Evolutionary conservation across 2,329 filamentous ascomycete species (phyloP).

Genomic region (Microcera coccophila): DNA sequence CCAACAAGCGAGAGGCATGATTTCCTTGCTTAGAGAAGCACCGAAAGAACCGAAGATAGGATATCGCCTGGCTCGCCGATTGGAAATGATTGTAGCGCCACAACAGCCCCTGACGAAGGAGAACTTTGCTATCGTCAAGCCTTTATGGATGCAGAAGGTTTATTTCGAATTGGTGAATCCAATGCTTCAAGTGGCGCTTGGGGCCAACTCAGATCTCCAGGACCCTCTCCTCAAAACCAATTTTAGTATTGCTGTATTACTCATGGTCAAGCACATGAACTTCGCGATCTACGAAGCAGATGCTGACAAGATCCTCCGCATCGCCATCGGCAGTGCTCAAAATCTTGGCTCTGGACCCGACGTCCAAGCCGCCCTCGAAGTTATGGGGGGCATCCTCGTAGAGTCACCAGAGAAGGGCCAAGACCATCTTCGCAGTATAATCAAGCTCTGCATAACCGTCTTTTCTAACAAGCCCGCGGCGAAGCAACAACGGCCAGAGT

Average conservation of each 20-base stretch:
- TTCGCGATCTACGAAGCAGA: constrained; percentile 53
- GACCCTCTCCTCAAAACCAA: constrained; percentile 34
- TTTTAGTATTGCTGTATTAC: constrained; percentile 46
- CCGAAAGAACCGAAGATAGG: constrained; percentile 34
- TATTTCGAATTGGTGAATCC: constrained; percentile 46
- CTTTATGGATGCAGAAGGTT: constrained; percentile 47
- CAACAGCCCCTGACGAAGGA: constrained; percentile 38
- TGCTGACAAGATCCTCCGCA: constrained; percentile 42
- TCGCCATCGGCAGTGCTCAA: constrained; percentile 46
- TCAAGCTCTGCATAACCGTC: constrained; percentile 43
- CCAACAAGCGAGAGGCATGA: constrained; percentile 30
- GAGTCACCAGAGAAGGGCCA: constrained; percentile 44
- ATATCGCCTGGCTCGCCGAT: constrained; percentile 38
- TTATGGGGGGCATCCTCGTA: constrained; percentile 46
- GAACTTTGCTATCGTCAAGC: constrained; percentile 42
- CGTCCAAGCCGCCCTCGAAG: constrained; percentile 44
- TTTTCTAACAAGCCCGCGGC: constrained; percentile 29
- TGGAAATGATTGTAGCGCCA: constrained; percentile 42
- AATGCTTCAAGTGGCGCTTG: constrained; percentile 40
- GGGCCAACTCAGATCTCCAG: constrained; percentile 26
- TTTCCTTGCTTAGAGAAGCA: constrained; percentile 35
- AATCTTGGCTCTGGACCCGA: constrained; percentile 41
- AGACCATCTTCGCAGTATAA: constrained; percentile 47
- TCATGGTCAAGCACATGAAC: constrained; percentile 47
- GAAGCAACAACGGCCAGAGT: constrained; percentile 22